phyloP scores from a whole-genome alignment of 1,284 basidiomycete species.

The Amylostereum areolatum region DNA sequence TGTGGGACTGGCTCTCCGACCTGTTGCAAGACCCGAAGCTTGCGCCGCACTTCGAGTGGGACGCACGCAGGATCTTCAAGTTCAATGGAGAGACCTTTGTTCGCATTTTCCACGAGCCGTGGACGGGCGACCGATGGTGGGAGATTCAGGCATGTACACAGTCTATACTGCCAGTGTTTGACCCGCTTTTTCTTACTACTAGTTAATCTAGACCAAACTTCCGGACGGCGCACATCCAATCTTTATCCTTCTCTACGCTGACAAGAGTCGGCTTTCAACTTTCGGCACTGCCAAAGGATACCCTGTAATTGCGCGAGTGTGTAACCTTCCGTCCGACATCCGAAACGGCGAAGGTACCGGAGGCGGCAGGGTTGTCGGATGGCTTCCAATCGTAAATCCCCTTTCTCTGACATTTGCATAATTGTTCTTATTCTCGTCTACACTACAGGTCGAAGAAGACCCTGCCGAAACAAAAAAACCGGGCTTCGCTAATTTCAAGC shows the following conservation, averaged over 20 bases:
- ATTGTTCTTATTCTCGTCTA: no score
- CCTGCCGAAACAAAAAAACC: no score
- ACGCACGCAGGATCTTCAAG: no score
- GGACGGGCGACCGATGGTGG: not conserved
- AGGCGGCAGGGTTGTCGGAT: conserved; percentile 34
- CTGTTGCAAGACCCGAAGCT: not conserved
- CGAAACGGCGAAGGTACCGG: conserved; percentile 30
- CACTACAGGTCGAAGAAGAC: not conserved
- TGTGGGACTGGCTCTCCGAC: no score
- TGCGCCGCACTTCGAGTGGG: not conserved
- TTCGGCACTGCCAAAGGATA: conserved; percentile 38
- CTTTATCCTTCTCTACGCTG: conserved; percentile 32
- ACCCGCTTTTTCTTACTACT: no score
- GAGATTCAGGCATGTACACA: not conserved
- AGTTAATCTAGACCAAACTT: no score
- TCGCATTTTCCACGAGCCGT: not conserved
- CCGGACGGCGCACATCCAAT: no score
- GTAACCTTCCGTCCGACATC: conserved; percentile 30
- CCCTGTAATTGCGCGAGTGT: conserved; percentile 31
- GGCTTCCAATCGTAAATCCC: conserved; percentile 34
- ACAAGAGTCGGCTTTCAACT: conserved; percentile 37
- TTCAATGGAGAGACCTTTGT: no score
- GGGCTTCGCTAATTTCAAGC: conserved; percentile 4
- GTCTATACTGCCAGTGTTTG: no score
- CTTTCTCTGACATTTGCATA: not conserved